phyloP scores from a whole-genome alignment of 2,329 filamentous ascomycete genomes.

The Kalmusia sp. region DNA sequence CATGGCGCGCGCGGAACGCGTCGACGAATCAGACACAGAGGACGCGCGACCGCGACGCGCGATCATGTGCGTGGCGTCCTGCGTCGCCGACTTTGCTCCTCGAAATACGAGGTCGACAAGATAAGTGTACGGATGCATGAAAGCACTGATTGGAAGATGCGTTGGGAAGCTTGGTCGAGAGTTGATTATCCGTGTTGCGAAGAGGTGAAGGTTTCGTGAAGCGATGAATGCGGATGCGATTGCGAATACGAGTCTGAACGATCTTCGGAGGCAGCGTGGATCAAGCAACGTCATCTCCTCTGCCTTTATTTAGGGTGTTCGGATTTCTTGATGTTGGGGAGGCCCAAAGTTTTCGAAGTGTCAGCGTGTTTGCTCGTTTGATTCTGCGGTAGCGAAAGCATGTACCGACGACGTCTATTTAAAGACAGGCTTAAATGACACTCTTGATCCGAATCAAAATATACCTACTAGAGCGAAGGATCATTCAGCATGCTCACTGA shows the following conservation, averaged over 20 bases:
- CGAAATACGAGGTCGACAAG: constrained; percentile 6
- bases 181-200: neutral
- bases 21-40: constrained; percentile 11
- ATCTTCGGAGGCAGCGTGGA: too few relatives aligned
- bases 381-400: too few relatives aligned
- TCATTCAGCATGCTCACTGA: too few relatives aligned
- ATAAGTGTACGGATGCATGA: neutral
- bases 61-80: constrained; percentile 18
- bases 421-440: too few relatives aligned
- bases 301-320: too few relatives aligned
- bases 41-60: constrained; percentile 15
- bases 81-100: neutral
- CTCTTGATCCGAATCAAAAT: too few relatives aligned
- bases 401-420: too few relatives aligned
- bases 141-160: neutral
- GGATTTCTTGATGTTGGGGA: too few relatives aligned
- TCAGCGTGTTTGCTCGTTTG: too few relatives aligned
- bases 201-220: neutral
- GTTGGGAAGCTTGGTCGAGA: neutral
- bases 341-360: too few relatives aligned
- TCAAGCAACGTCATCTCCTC: too few relatives aligned
- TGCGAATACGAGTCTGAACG: neutral
- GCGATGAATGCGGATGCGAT: neutral
- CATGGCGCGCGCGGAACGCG: neutral
- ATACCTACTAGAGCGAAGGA: too few relatives aligned